Base-by-base conservation (phyloP, 306 rosid genomes). In the Gynostemma pentaphyllum region DNA sequence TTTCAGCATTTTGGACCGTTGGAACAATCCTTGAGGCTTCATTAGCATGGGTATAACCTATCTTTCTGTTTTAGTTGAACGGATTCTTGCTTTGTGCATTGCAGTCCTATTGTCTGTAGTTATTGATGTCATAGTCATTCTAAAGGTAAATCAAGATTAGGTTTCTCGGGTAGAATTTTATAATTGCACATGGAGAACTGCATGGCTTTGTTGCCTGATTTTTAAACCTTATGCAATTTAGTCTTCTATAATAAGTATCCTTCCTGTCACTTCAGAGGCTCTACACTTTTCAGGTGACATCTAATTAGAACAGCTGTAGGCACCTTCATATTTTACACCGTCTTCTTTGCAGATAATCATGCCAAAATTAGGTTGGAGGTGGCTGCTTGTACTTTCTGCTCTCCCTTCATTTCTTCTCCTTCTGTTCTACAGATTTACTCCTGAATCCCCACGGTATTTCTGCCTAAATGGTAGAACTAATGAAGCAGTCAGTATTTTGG, bases 281-380 rank as follows among this genome's bases (percentile, higher is more conserved):
- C 28, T 57, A 36, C 40, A 8, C 45, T 19, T 57, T 57, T 18
- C 45, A 19, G 64, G n/a, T 4, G 41, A 50, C 8, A n/a, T 21
- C 37, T 15, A 7, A 30, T 19, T n/a, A 55, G 18, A 16, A 30
- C 32, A 42, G 42, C 32, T 30, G 62, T 18, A 55, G 14, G n/a
- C n/a, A 32, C 45, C 68, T 72, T 73, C 40, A 71, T 73, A 51
- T 65, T 27, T 11, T 66, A 64, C 74, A 44, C 67, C 68, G 69
- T 66, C 28, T 70, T 68, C 55, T 45, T 74, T 77, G 79, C 88
- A 92, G 99, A 63, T 81, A 74, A 72, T 92, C 76, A 88, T 92
- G 99, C 99, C 99, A 68, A 79, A 60, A 52, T 68, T 92, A 68
- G 99, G 99, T 47, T 88, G 99, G 99, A 92, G 99, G 80, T 88